Conservation (phyloP, 306 rosid genomes). For the Cyamopsis tetragonoloba region DNA sequence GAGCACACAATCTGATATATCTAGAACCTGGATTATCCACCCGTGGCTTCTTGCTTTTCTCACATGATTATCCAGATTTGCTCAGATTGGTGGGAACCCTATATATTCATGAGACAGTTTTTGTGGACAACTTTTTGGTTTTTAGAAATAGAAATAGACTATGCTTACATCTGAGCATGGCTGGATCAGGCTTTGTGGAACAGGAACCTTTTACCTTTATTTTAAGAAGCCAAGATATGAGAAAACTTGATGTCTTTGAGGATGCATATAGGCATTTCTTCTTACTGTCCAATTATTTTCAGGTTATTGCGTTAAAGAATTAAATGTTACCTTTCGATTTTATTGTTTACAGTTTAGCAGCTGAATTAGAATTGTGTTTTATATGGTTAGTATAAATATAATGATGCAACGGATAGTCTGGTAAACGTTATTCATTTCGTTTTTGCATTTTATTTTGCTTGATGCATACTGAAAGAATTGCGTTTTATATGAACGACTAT, state of each 20-base stretch:
- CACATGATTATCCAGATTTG: slow-evolving; percentile 13
- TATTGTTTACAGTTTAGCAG: background rate
- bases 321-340: background rate
- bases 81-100: slow-evolving; percentile 17
- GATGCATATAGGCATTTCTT: slow-evolving; percentile 32
- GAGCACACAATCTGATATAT: slow-evolving; percentile 11
- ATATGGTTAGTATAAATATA: background rate
- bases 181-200: slow-evolving; percentile 28
- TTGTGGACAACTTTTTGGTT: slow-evolving; percentile 12
- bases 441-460: background rate
- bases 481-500: too few relatives aligned
- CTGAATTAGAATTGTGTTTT: slow-evolving; percentile 18
- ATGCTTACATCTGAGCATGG: slow-evolving; percentile 26
- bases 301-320: slow-evolving; percentile 12
- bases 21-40: slow-evolving; percentile 10
- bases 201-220: slow-evolving; percentile 18
- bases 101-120: slow-evolving; percentile 4
- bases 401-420: slow-evolving; percentile 12
- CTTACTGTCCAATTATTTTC: slow-evolving; percentile 24
- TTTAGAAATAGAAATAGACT: slow-evolving; percentile 22
- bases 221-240: slow-evolving; percentile 33
- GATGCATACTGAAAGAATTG: too few relatives aligned
- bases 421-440: background rate
- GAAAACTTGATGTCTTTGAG: slow-evolving; percentile 33
- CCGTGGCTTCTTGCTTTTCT: slow-evolving; percentile 21